Evolutionary conservation across 2,329 filamentous ascomycete species (phyloP).

Genomic region (Beauveria bassiana): DNA sequence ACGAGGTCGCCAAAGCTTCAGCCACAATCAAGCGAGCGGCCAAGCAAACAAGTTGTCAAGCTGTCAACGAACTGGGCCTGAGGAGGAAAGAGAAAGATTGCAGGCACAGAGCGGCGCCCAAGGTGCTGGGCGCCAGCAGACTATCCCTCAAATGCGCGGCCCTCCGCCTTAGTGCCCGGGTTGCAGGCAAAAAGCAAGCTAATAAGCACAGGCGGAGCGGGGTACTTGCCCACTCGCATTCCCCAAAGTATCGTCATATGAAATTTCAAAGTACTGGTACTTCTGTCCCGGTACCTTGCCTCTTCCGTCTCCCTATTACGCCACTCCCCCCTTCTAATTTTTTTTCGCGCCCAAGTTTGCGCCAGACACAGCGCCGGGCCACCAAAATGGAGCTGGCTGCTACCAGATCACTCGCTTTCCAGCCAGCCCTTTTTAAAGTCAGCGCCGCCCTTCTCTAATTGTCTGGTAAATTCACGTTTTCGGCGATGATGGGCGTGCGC

Average conservation of each 20-base stretch:
- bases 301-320: constrained; percentile 1
- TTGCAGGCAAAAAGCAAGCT: constrained; percentile 11
- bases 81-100: background rate
- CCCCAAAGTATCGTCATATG: constrained; percentile 29
- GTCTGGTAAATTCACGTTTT: background rate
- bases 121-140: constrained; percentile 5
- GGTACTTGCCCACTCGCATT: constrained; percentile 28
- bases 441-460: background rate
- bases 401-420: constrained; percentile 7
- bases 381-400: background rate
- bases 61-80: background rate
- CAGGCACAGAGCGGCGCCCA: background rate
- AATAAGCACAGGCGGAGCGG: constrained; percentile 15
- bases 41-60: background rate
- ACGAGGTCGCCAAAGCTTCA: background rate
- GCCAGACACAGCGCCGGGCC: background rate
- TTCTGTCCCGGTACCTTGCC: constrained; percentile 20
- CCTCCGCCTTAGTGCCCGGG: background rate
- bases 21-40: constrained; percentile 1
- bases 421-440: constrained; percentile 4
- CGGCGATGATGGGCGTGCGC: background rate
- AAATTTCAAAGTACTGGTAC: constrained; percentile 27
- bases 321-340: background rate
- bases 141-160: constrained; percentile 2
- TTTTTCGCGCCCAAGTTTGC: background rate